Conservation (phyloP, 1,284 basidiomycete genomes). For the Puccinia polysora region DNA sequence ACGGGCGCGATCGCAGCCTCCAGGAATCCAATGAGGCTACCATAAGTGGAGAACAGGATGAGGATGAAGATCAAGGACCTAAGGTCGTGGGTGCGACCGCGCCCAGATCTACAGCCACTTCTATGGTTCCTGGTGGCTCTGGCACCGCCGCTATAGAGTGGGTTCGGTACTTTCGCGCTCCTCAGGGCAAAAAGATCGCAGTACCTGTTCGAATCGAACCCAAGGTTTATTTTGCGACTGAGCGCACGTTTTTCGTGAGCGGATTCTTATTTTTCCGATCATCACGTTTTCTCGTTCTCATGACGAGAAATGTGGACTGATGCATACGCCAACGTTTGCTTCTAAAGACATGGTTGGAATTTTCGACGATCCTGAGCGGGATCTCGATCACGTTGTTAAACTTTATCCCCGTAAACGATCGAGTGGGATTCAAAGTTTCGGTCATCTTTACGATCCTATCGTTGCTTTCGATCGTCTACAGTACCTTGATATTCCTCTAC, state of each 20-base stretch:
- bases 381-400: conserved; percentile 70
- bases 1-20: too few relatives aligned
- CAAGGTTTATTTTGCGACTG: conserved; percentile 95
- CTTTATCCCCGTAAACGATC: conserved; percentile 72
- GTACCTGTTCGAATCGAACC: conserved; percentile 92
- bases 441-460: conserved; percentile 82
- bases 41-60: too few relatives aligned
- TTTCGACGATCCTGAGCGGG: conserved; percentile 77
- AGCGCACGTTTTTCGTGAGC: conserved; percentile 75
- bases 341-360: conserved; percentile 73
- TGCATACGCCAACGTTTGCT: conserved; percentile 60
- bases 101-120: conserved; percentile 51
- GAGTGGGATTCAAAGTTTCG: conserved; percentile 73
- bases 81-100: conserved; percentile 50
- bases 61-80: conserved; percentile 55
- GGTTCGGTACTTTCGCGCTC: conserved; percentile 73
- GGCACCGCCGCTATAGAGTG: conserved; percentile 52
- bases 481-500: conserved; percentile 79
- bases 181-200: conserved; percentile 80
- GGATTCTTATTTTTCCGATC: conserved; percentile 26
- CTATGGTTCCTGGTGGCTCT: not conserved
- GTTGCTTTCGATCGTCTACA: conserved; percentile 82
- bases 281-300: conserved; percentile 36
- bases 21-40: conserved; percentile 46
- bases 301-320: conserved; percentile 55